Evolutionary conservation across 169 alveolate species (phyloP).

Genomic region (Plasmodium inui): DNA sequence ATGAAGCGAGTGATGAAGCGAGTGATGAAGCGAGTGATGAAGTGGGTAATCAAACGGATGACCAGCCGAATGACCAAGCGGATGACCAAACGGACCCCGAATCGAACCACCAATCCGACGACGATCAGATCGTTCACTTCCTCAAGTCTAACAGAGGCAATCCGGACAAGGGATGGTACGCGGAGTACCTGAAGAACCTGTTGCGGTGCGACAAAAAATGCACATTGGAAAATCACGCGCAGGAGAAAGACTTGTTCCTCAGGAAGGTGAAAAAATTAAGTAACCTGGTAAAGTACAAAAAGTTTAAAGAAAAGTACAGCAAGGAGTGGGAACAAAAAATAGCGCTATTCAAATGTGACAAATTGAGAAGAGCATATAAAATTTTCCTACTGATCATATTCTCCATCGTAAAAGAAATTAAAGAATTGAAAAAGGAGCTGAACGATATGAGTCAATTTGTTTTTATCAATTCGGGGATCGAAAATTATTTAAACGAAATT

Average conservation of each 20-base stretch:
- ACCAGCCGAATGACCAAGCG: too few relatives aligned
- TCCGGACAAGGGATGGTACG: conserved; percentile 7
- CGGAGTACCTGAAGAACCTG: conserved; percentile 11
- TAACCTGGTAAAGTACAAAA: conserved; percentile 50
- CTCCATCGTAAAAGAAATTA: conserved; percentile 67
- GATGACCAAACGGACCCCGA: not conserved
- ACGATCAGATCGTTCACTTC: conserved; percentile 10
- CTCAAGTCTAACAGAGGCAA: conserved; percentile 11
- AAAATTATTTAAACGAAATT: conserved; percentile 60
- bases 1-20: not conserved
- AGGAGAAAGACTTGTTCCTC: conserved; percentile 42
- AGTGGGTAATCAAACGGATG: not conserved
- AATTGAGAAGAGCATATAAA: conserved; percentile 60
- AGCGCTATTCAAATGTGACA: conserved; percentile 26
- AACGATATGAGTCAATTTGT: conserved; percentile 44
- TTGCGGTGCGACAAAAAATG: conserved; percentile 20
- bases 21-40: conserved; percentile 14
- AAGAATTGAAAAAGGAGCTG: conserved; percentile 34
- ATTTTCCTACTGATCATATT: conserved; percentile 12
- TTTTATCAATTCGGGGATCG: conserved; percentile 72
- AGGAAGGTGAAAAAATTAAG: conserved; percentile 49
- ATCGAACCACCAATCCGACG: not conserved
- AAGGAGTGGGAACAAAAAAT: conserved; percentile 4
- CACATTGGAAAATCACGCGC: conserved; percentile 19
- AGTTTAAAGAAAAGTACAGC: conserved; percentile 41